Percentiles rank a stretch among this genome's conserved stretches.
These are phyloP conservation scores for Avena atlantica DNA, from an alignment of 176 grass and related monocot genomes.

Conservation along the genomic window DNA sequence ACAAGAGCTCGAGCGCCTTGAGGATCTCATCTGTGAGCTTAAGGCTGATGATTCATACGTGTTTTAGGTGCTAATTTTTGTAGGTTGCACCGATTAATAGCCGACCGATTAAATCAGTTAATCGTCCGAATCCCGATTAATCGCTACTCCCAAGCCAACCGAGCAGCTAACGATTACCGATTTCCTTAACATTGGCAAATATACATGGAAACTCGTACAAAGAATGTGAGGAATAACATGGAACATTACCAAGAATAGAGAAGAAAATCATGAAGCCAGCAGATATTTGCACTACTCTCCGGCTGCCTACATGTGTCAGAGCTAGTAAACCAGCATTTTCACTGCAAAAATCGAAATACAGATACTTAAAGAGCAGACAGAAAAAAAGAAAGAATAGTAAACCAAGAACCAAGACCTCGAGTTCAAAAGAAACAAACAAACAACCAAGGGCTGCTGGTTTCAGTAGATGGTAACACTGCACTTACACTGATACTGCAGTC, in stretches of 20 bases:
- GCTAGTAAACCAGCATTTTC: slow-evolving; percentile 95
- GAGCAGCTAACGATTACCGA: no score
- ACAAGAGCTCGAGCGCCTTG: no score
- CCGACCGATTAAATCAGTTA: no score
- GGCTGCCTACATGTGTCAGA: slow-evolving; percentile 86
- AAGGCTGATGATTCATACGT: no score
- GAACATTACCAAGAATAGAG: slow-evolving; percentile 69
- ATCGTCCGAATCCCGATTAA: no score
- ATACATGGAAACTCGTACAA: background rate
- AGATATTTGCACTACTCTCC: slow-evolving; percentile 93
- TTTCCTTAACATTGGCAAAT: background rate
- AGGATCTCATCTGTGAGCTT: no score
- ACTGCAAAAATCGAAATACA: slow-evolving; percentile 40
- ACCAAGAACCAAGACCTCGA: background rate
- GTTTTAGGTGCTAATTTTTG: no score
- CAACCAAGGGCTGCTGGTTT: background rate
- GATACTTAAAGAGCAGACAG: background rate
- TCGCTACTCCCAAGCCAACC: no score
- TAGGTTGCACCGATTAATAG: no score
- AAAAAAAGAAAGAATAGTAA: background rate
- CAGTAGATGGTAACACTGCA: background rate
- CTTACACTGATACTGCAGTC: slow-evolving; percentile 70
- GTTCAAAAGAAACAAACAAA: background rate
- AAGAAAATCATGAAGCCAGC: slow-evolving; percentile 99
- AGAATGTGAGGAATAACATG: background rate